A percentile compares a stretch with the other conserved stretches of the same genome.
Evolutionary conservation across 805 yeast genomes (phyloP).

Genomic region (Candida xiaguanensis): DNA sequence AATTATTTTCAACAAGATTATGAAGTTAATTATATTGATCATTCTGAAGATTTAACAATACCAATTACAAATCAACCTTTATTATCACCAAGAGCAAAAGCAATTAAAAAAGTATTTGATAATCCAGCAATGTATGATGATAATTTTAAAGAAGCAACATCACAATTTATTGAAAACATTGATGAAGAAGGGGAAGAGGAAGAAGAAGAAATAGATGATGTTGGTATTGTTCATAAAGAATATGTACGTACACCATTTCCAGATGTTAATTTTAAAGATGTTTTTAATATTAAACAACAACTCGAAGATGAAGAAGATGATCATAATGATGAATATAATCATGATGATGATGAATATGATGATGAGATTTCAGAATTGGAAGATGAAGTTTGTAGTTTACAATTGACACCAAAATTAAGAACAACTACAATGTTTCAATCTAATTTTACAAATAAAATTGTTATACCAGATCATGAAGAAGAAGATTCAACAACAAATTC

Average conservation of each 20-base stretch:
- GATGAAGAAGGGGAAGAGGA: conserved; percentile 8
- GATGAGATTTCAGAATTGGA: conserved; percentile 19
- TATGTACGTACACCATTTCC: conserved; percentile 44
- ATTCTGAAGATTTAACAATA: conserved; percentile 10
- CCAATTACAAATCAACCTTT: conserved; percentile 14
- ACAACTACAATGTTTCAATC: neutral
- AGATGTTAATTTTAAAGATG: conserved; percentile 28
- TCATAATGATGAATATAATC: conserved; percentile 14
- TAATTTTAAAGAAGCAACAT: conserved; percentile 10
- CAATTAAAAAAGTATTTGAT: conserved; percentile 40
- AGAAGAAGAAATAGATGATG: conserved; percentile 12
- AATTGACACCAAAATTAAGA: conserved; percentile 4
- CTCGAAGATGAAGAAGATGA: conserved; percentile 17
- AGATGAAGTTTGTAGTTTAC: conserved; percentile 22
- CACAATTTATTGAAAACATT: conserved; percentile 23
- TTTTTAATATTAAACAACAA: conserved; percentile 19
- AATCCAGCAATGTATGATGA: conserved; percentile 37
- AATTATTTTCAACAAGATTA: conserved; percentile 7
- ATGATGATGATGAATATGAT: conserved; percentile 14
- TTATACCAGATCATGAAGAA: conserved; percentile 17
- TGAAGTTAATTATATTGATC: conserved; percentile 6
- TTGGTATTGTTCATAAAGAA: conserved; percentile 23
- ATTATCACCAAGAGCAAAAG: conserved; percentile 34
- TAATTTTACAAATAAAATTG: conserved; percentile 9
- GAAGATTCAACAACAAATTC: conserved; percentile 14